Base-by-base conservation (phyloP, 2,329 filamentous ascomycete species). In the Diaporthe sp. region DNA sequence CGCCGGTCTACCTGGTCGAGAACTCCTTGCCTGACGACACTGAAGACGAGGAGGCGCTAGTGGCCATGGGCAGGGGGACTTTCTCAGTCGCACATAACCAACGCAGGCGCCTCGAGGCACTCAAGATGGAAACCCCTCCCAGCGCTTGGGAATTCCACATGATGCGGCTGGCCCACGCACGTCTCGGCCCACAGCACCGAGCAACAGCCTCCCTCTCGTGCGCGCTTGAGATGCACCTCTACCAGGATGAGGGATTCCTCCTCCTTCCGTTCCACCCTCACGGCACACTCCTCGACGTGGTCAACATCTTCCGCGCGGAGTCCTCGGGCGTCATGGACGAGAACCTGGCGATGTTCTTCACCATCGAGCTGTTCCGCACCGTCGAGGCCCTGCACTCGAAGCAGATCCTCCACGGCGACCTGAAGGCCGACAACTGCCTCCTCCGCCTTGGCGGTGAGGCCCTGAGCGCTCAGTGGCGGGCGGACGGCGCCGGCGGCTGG, bases 81-180 rank as follows among this genome's bases (percentile, higher is more conserved):
- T 91, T 93, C 80, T 87, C 90, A n/a, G 81, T 88, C 13, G 86
- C 86, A 46, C 86, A 87, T 61, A 79, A 83, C 1, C 85, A 86
- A 53, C 91, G 94, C 57, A 86, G 87, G 58, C 78, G 87, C 1
- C 88, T 97, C 6, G 95, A 98, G 83, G 97, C 97, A 1, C 88
- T 99, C 79, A 99, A 99, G 85, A 96, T 98, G 92, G 97, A 99
- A 85, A 91, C 94, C 44, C 95, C 96, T 0, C 94, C 96, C 0
- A 94, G 92, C 6, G 89, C 94, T 0, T 99, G 97, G 97, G 97
- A 99, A 82, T 99, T 98, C 82, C 94, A 98, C 85, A 97, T 99
- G 84, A 95, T 98, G 87, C 93, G 95, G 1, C 91, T 95, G 73
- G 92, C 94, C 2, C 94, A 96, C 78, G 87, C 90, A 31, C 94